These are phyloP conservation scores for Neoboletus magnificus DNA, from an alignment of 768 basidiomycete species.

Conservation along the genomic window DNA sequence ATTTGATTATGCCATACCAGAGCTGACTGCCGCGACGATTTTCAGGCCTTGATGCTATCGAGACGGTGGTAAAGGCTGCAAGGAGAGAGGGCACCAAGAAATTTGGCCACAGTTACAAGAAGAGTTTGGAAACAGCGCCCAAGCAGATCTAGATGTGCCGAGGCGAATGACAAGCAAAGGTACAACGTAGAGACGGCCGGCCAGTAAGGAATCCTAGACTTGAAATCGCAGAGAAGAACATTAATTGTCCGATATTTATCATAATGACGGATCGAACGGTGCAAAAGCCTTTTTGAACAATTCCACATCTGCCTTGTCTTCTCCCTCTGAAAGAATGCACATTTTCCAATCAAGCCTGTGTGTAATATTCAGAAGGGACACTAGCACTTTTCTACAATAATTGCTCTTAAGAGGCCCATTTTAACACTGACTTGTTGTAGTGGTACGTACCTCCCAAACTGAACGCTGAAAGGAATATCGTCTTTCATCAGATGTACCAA, in stretches of 20 bases:
- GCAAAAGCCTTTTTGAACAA: constrained; percentile 84
- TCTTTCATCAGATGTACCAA: constrained; percentile 85
- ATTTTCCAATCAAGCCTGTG: constrained; percentile 91
- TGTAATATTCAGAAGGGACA: constrained; percentile 67
- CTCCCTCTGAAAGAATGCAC: constrained; percentile 77
- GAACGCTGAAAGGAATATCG: constrained; percentile 76
- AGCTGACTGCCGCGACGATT: neutral
- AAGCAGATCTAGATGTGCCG: constrained; percentile 21
- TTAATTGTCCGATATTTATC: constrained; percentile 11
- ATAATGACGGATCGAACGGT: constrained; percentile 57
- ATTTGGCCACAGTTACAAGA: constrained; percentile 73
- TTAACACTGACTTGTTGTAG: neutral
- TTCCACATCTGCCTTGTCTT: constrained; percentile 80
- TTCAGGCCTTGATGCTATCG: constrained; percentile 82
- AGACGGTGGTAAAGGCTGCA: constrained; percentile 67
- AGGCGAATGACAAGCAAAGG: no score
- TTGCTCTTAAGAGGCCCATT: neutral
- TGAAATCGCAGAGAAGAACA: neutral
- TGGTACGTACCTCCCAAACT: constrained; percentile 79
- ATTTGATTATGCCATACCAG: neutral
- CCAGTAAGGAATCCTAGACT: neutral
- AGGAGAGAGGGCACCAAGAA: constrained; percentile 54
- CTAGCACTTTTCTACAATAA: constrained; percentile 69
- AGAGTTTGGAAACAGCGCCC: constrained; percentile 43
- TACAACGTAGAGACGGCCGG: neutral